Evolutionary conservation across 2,329 filamentous ascomycete species (phyloP), one percentile per base, ranked within the genome.

Genomic region (Exophiala sideris): DNA sequence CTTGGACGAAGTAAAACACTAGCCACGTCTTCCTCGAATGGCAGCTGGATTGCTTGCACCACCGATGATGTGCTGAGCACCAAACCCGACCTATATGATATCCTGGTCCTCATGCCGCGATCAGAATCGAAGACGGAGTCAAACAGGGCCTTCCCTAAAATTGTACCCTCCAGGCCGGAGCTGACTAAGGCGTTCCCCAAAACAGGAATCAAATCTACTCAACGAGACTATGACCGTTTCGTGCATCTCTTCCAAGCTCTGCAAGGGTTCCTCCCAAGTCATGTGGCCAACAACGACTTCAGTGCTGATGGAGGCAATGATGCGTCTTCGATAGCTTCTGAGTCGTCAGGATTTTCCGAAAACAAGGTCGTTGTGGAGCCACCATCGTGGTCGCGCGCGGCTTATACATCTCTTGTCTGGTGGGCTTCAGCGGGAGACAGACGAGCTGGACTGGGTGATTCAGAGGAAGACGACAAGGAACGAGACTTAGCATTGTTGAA

Each of bases 1-100:
- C 79, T 97, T 4, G 45, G 76, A 73, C 52, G 65, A 44, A 66
- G 70, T 53, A 56, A 42, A 64, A 59, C 42, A 66, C 70, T 33
- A 66, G 64, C 39, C 68, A 73, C 40, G 42, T 62, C 52, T 42
- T 68, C 68, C 39, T 68, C 70, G 70, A 72, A 34, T 79, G 73
- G 79, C 11, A 88, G 91, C 36, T 99, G 91, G 91, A 86, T 96
- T 55, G 94, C 92, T 10, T 96, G 91, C 70, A 96, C 92, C 2
- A 97, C 92, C 1, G 94, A 99, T 72, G 92, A 88, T 66, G 94
- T 99, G 54, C 79, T 99, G 11, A 85, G 84, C 44, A 87, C 89
- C 71, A 97, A 97, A 73, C 82, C 85, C 47, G 82, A 87, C 2
- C 81, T 99, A 2, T 97, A 91, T 78, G 94, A 99, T 68, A 79